phyloP scores from a whole-genome alignment of 2,329 filamentous ascomycete species.

The Tolypocladium capitatum region DNA sequence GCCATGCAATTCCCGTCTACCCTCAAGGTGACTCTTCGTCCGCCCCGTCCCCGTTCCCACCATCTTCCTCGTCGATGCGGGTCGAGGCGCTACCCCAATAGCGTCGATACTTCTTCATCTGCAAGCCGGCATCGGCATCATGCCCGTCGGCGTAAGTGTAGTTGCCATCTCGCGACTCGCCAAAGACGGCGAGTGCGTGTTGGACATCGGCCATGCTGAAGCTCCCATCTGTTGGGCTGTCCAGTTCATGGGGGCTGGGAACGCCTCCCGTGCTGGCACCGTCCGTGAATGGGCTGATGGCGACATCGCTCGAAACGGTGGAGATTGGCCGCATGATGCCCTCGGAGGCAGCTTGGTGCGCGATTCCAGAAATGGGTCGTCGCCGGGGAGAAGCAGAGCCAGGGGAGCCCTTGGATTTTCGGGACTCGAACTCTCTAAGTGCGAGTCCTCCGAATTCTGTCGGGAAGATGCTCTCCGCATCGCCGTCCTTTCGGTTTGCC shows the following conservation, averaged over 20 bases:
- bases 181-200: conserved; percentile 6
- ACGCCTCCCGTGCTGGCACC: conserved; percentile 18
- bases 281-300: conserved; percentile 22
- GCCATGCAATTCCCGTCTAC: background rate
- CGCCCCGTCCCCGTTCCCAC: conserved; percentile 10
- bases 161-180: conserved; percentile 14
- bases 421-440: conserved; percentile 15
- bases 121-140: conserved; percentile 19
- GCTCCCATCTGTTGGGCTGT: conserved; percentile 17
- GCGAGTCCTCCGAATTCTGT: conserved; percentile 25
- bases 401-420: conserved; percentile 10
- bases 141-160: conserved; percentile 17
- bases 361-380: background rate
- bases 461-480: conserved; percentile 15
- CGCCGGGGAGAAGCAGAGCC: conserved; percentile 1
- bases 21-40: background rate
- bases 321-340: conserved; percentile 3
- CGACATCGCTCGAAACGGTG: conserved; percentile 19
- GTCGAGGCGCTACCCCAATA: conserved; percentile 20
- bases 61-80: conserved; percentile 24
- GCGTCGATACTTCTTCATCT: conserved; percentile 21
- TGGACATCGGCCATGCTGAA: conserved; percentile 11
- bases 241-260: conserved; percentile 24
- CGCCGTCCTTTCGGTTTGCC: conserved; percentile 6
- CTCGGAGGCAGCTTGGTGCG: background rate